These are phyloP conservation scores for Pyrus hybrid DNA, from an alignment of 331 rosid species.

Conservation along the genomic window DNA sequence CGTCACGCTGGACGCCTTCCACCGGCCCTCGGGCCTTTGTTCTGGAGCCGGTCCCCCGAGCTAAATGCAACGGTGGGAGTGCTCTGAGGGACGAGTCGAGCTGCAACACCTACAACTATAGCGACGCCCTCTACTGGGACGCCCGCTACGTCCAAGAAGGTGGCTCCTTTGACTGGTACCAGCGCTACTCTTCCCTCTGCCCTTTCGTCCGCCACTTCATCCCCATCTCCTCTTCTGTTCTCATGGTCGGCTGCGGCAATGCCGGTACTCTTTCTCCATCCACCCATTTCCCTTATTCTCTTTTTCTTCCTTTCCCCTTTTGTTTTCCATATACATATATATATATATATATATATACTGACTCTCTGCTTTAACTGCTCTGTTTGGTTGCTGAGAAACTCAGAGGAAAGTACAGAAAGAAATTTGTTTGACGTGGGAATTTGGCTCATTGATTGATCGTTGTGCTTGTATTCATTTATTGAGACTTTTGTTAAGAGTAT, in stretches of 20 bases:
- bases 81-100: constrained; percentile 37
- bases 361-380: neutral
- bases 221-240: constrained; percentile 46
- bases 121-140: constrained; percentile 85
- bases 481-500: neutral
- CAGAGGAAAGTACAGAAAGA: neutral
- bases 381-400: neutral
- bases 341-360: neutral
- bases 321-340: neutral
- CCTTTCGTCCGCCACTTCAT: constrained; percentile 63
- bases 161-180: constrained; percentile 88
- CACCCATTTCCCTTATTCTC: neutral
- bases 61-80: too few relatives aligned
- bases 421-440: neutral
- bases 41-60: too few relatives aligned
- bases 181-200: constrained; percentile 79
- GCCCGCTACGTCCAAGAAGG: constrained; percentile 75
- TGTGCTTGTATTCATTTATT: neutral
- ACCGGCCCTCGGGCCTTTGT: too few relatives aligned
- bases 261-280: constrained; percentile 46
- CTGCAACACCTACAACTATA: constrained; percentile 79
- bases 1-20: too few relatives aligned
- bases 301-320: neutral
- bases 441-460: neutral
- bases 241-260: constrained; percentile 98